These are phyloP conservation scores for Metarhizium anisopliae DNA, from an alignment of 2,329 filamentous ascomycete genomes.

Conservation along the genomic window DNA sequence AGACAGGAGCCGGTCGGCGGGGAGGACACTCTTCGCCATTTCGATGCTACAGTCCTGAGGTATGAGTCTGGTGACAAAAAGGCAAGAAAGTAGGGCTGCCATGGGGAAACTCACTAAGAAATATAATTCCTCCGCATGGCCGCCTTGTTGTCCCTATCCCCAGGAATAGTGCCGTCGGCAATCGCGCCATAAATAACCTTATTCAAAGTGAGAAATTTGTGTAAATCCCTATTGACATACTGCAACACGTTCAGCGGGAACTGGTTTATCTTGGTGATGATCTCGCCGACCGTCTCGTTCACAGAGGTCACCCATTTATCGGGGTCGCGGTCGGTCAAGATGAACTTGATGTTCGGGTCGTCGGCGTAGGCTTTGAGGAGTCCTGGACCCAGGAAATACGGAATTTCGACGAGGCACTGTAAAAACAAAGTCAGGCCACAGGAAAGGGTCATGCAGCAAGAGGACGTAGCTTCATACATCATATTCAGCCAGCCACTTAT, in stretches of 20 bases:
- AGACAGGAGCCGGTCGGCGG: conserved; percentile 18
- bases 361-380: conserved; percentile 16
- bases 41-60: conserved; percentile 4
- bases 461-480: conserved; percentile 17
- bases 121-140: conserved; percentile 1
- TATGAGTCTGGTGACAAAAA: too few relatives aligned
- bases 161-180: too few relatives aligned
- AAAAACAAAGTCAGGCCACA: too few relatives aligned
- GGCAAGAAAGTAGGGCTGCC: neutral
- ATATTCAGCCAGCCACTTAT: conserved; percentile 30
- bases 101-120: neutral
- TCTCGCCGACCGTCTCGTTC: conserved; percentile 15
- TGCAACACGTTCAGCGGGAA: conserved; percentile 19
- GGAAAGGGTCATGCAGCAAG: too few relatives aligned
- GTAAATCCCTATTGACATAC: conserved; percentile 8
- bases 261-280: neutral
- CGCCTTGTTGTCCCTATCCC: neutral
- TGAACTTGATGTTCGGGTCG: conserved; percentile 27
- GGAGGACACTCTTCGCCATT: conserved; percentile 16
- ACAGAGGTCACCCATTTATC: conserved; percentile 21
- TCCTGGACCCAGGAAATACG: conserved; percentile 20
- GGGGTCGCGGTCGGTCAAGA: conserved; percentile 24
- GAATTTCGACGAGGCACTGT: conserved; percentile 10
- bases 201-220: too few relatives aligned
- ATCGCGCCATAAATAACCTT: too few relatives aligned